phyloP scores from a whole-genome alignment of 2,329 filamentous ascomycete genomes.

The Nemania diffusa region DNA sequence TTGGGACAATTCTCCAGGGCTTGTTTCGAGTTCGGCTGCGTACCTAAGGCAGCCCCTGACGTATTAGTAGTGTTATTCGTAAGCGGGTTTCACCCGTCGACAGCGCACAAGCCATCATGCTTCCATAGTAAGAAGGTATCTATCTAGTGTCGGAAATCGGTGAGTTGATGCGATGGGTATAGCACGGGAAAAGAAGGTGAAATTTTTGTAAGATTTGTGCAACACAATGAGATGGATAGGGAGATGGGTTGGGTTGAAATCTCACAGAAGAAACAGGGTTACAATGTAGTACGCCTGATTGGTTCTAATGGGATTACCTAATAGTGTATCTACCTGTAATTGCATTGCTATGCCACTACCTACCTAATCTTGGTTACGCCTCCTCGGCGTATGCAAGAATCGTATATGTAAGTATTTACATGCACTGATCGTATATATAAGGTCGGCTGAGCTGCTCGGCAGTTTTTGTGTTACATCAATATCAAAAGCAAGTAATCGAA shows the following conservation, averaged over 20 bases:
- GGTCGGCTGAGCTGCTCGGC: not conserved
- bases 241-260: not conserved
- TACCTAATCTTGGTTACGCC: not conserved
- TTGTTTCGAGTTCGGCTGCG: not conserved
- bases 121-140: not conserved
- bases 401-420: slow-evolving; percentile 18
- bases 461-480: not conserved
- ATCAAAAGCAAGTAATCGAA: not conserved
- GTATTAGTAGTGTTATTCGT: slow-evolving; percentile 8
- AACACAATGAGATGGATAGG: not conserved
- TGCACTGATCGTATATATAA: slow-evolving; percentile 27
- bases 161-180: not conserved
- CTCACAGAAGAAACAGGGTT: not conserved
- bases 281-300: no score
- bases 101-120: not conserved
- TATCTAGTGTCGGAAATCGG: no score
- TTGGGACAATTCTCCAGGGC: not conserved
- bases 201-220: not conserved
- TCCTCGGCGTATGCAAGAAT: slow-evolving; percentile 17
- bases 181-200: not conserved
- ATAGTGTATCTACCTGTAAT: no score
- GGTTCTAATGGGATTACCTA: no score
- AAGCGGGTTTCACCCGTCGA: slow-evolving; percentile 1
- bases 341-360: not conserved
- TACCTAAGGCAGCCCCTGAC: not conserved